A percentile compares a stretch with the other conserved stretches of the same genome.
Evolutionary conservation across 805 yeast species (phyloP).

Genomic region (Myxozyma neotropica): DNA sequence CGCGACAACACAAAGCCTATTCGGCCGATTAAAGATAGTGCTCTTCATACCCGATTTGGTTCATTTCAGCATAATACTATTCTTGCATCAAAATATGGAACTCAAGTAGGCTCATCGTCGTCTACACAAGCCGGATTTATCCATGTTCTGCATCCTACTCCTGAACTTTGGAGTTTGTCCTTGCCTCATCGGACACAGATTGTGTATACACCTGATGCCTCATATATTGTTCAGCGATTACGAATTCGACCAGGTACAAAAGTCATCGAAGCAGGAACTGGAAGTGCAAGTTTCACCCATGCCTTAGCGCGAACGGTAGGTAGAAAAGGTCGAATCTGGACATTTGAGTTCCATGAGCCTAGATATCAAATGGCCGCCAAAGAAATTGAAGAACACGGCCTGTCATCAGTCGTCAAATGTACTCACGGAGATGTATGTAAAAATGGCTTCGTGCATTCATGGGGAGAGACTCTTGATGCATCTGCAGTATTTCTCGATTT

Average conservation of each 20-base stretch:
- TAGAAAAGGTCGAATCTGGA: conserved; percentile 62
- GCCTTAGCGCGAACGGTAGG: conserved; percentile 82
- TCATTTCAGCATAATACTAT: conserved; percentile 80
- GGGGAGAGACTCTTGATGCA: conserved; percentile 48
- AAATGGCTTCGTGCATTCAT: conserved; percentile 60
- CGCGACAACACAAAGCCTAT: conserved; percentile 79
- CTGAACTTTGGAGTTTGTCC: conserved; percentile 95
- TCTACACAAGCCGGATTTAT: conserved; percentile 81
- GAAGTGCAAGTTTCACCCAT: conserved; percentile 94
- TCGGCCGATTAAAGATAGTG: conserved; percentile 43
- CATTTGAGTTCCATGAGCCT: conserved; percentile 89
- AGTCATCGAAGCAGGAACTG: conserved; percentile 97
- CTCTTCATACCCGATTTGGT: conserved; percentile 83
- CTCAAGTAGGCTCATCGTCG: conserved; percentile 66
- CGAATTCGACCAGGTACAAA: conserved; percentile 70
- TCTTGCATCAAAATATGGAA: conserved; percentile 80
- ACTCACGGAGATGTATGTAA: conserved; percentile 93
- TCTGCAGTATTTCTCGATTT: conserved; percentile 83
- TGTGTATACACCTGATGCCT: conserved; percentile 93
- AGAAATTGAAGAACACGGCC: conserved; percentile 76
- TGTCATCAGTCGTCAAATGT: conserved; percentile 59
- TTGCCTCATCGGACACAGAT: conserved; percentile 97
- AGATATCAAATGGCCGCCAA: conserved; percentile 74
- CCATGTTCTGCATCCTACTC: conserved; percentile 85
- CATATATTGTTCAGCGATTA: conserved; percentile 83